Base-by-base conservation (phyloP, 352 stramenopile genomes). In the Globisporangium spiculum region DNA sequence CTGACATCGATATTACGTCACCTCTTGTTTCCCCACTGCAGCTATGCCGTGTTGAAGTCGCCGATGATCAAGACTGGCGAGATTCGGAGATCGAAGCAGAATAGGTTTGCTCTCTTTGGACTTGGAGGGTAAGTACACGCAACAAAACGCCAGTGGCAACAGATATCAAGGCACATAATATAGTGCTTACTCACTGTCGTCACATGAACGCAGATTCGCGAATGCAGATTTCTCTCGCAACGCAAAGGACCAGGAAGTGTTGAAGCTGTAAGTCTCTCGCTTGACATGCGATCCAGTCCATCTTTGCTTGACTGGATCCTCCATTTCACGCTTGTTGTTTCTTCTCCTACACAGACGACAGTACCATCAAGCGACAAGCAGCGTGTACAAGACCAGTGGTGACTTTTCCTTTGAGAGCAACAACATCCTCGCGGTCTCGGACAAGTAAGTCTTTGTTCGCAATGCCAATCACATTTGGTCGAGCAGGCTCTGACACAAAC, bases 381-480 rank as follows among this genome's bases (percentile, higher is more conserved):
- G 6, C n/a, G 9, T 46, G 30, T 92, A 89, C 79, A 92, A 92
- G 73, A 91, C 87, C 27, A 93, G 84, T 59, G 87, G 87, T 12
- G 82, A 84, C 36, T 92, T 91, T 57, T 88, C 83, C n/a, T 73
- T 73, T 36, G 79, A 84, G 48, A 76, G 72, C 52, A 75, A 71
- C 58, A 65, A 63, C 30, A 75, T 86, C 34, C 68, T 92, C 14
- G 87, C 84, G 36, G 84, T 92, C 53, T 92, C 85, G 0, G 87
- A 94, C 76, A 93, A 81, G 87, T 93, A 69, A 54, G 78, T 77
- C 10, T 12, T 24, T 68, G 24, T 30, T 36, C 30, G 20, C 32
- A 57, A 20, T 12, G 59, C 8, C 6, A 48, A 18, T 1, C 55
- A 61, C 26, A 30, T 24, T 41, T 24, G 48, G n/a, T 12, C n/a